Base-by-base conservation (phyloP, 495 filamentous ascomycete genomes). In the Parathielavia hyrcaniae region DNA sequence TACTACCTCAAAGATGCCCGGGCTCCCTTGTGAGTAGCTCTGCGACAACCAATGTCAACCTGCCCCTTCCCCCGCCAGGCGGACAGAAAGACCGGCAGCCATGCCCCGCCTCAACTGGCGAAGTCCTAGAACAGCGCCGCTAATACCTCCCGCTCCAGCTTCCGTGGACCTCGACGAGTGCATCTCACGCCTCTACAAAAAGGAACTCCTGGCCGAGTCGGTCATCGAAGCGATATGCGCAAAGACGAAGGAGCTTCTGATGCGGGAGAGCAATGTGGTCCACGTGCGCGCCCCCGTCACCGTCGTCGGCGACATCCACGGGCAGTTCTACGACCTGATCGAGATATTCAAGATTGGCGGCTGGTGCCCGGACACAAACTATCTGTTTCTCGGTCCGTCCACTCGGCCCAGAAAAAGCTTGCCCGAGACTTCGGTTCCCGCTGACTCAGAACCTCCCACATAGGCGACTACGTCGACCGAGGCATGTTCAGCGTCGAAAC, bases 211-310 rank as follows among this genome's bases (percentile, higher is more conserved):
- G 23, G 93, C 95, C 47, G 93, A 98, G 74, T 95, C 92, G 9
- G 95, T 98, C 44, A 91, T 98, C 70, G 93, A 98, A 75, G 93
- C 95, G 66, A 95, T 98, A 83, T 98, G 93, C 71, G 91, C 93
- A 66, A 98, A 98, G 72, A 90, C 95, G 13, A 98, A 98, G 63
- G 93, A 98, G 73, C 80, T 97, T 55, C 79, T 98, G 61, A 98
- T 98, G 93, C 95, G 93, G 70, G 93, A 98, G 82, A 97, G 92
- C 79, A 98, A 98, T 77, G 93, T 98, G 50, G 93, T 98, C 44
- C 93, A 98, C 69, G 95, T 98, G 58, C 84, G 84, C 55, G 91
- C 93, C 16, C 93, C 93, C 9, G 89, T 98, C 43, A 98, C 93
- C n/a, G 93, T 98, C 3, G 95, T 98, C 9, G 93, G 93, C 60